Base-by-base conservation (phyloP, 306 rosid genomes). In the Lablab purpureus region DNA sequence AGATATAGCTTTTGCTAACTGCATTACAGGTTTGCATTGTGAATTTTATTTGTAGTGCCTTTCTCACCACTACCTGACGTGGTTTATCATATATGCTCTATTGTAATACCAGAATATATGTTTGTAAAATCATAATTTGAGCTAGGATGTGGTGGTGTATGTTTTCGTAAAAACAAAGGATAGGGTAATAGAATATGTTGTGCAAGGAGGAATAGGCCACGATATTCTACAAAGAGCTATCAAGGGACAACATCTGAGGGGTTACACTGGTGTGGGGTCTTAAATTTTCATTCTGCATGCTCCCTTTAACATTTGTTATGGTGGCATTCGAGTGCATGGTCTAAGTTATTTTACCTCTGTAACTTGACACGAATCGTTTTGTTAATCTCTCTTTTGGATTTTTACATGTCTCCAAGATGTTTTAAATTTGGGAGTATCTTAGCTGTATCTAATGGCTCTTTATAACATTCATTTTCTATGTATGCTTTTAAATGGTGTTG, bases 1-100 rank as follows among this genome's bases (percentile, higher is more conserved):
- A 81, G 74, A 81, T 75, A 30, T 85, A 49, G 81, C 45, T 84
- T 79, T 19, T 80, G 74, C 74, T 54, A 22, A 22, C 67, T 68
- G 83, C 70, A 27, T 71, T 40, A 41, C 21, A 2, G 50, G 45
- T 78, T 73, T 77, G 37, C 64, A 13, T 80, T 54, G 23, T 69
- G 73, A 63, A 74, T 55, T 70, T 71, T 71, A n/a, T 23, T 75
- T 64, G 13, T 23, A 45, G 66, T 58, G 18, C 50, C 14, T 28
- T 71, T 15, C 28, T 36, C 40, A 64, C 49, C 52, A 32, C 13
- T n/a, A 3, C 12, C 68, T 56, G 36, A 56, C 72, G 56, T 47
- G 73, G 81, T 52, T 84, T 62, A 41, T 43, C 13, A 4, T 41
- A 43, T 51, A 69, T 51, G 64, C 34, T 63, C 55, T 37, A 37